Evolutionary conservation across 176 grass and related monocot genomes (phyloP).

Genomic region (Thinopyrum elongatum): DNA sequence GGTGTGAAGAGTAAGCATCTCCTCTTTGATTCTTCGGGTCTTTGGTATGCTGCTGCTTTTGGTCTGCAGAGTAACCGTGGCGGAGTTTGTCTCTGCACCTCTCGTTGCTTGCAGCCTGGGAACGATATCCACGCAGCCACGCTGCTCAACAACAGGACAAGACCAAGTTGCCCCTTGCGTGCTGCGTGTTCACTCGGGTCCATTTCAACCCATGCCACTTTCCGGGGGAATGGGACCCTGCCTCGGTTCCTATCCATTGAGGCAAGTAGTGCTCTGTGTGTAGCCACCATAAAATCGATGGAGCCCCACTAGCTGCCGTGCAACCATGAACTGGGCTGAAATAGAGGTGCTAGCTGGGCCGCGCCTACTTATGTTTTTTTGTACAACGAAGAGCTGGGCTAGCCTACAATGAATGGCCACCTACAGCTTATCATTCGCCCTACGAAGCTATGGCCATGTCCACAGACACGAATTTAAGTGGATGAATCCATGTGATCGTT

Average conservation of each 20-base stretch:
- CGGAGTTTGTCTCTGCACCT: constrained; percentile 30
- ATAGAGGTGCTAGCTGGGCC: not conserved
- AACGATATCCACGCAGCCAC: constrained; percentile 48
- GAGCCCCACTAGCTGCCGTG: not conserved
- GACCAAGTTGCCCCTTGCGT: constrained; percentile 54
- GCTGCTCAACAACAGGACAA: constrained; percentile 7
- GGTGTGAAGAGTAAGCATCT: constrained; percentile 71
- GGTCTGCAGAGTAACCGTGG: constrained; percentile 21
- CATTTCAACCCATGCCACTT: constrained; percentile 31
- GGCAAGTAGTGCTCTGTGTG: not conserved
- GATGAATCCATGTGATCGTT: not conserved
- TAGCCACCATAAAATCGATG: not conserved
- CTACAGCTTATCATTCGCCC: not conserved
- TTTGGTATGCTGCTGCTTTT: constrained; percentile 30
- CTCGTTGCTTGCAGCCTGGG: constrained; percentile 26
- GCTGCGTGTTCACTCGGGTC: constrained; percentile 14
- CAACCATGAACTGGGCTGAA: constrained; percentile 14
- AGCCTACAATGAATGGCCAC: not conserved
- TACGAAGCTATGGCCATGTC: not conserved
- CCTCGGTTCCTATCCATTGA: not conserved
- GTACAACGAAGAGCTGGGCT: not conserved
- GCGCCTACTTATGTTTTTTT: not conserved
- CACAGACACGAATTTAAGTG: not conserved
- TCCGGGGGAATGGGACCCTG: not conserved
- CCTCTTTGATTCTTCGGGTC: constrained; percentile 14